A percentile compares a stretch with the other conserved stretches of the same genome.
These are phyloP conservation scores for Monilinia fructigena DNA, from an alignment of 2,329 filamentous ascomycete species.

Conservation along the genomic window DNA sequence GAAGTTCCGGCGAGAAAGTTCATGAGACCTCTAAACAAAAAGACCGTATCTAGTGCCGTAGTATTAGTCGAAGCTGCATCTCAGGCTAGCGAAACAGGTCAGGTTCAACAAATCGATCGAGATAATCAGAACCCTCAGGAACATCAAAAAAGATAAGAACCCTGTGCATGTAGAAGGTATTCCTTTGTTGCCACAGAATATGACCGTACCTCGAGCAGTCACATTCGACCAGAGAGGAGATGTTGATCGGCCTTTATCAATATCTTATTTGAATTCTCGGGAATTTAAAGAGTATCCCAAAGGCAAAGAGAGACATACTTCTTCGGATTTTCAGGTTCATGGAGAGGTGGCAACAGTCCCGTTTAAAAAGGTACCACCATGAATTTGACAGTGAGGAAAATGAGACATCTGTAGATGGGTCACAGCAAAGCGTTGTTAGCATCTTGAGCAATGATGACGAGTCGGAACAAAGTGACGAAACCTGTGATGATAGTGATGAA, in stretches of 20 bases:
- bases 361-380: background rate
- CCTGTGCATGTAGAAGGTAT: background rate
- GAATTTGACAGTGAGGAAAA: conserved; percentile 1
- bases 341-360: background rate
- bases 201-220: background rate
- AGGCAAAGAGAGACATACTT: background rate
- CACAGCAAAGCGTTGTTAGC: background rate
- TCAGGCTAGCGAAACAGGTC: background rate
- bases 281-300: background rate
- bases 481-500: background rate
- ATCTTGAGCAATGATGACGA: background rate
- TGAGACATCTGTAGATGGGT: background rate
- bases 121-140: background rate
- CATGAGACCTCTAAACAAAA: background rate
- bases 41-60: background rate
- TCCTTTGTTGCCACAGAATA: no score
- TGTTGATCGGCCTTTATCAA: background rate
- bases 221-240: background rate
- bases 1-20: no score
- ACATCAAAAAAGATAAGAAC: background rate
- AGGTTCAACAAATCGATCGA: background rate
- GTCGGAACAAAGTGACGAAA: background rate
- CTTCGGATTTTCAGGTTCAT: background rate
- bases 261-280: background rate
- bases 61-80: background rate